A percentile compares a stretch with the other conserved stretches of the same genome.
Conservation (phyloP, 257 asterid genomes). For the Rehmannia glutinosa region DNA sequence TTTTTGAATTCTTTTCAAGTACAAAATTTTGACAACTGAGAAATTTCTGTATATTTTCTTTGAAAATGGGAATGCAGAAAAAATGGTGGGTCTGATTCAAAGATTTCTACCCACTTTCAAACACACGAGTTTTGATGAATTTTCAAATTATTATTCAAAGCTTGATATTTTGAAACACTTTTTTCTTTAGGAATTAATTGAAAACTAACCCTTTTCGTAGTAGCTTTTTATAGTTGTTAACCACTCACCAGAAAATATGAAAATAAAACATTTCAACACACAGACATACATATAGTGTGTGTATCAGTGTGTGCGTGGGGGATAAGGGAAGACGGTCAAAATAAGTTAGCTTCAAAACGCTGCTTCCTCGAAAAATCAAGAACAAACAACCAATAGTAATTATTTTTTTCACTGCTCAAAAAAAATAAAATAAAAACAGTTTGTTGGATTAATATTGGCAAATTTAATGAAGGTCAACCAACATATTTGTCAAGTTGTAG, state of each 20-base stretch:
- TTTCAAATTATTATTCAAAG: constrained; percentile 38
- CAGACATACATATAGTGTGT: not conserved
- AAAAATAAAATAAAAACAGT: not conserved
- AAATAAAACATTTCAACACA: constrained; percentile 4
- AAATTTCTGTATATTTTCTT: constrained; percentile 24
- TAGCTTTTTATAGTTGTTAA: no score
- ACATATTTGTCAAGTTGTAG: not conserved
- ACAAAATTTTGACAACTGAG: constrained; percentile 18
- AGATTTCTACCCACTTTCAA: constrained; percentile 29
- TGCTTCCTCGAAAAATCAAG: constrained; percentile 35
- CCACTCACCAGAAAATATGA: not conserved
- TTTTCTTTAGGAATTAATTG: no score
- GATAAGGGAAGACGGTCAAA: constrained; percentile 38
- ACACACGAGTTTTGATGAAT: constrained; percentile 38
- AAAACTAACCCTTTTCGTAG: not conserved
- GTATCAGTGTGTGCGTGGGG: not conserved
- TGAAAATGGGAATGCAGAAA: constrained; percentile 32
- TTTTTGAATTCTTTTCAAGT: constrained; percentile 24
- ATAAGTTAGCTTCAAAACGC: constrained; percentile 41
- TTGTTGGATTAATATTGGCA: not conserved
- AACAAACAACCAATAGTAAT: not conserved
- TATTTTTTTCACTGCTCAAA: not conserved
- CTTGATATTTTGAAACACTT: constrained; percentile 15
- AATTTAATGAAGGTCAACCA: constrained; percentile 27
- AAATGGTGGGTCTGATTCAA: constrained; percentile 27